Conservation (phyloP, 306 rosid genomes). For the Sechiopsis laciniata region DNA sequence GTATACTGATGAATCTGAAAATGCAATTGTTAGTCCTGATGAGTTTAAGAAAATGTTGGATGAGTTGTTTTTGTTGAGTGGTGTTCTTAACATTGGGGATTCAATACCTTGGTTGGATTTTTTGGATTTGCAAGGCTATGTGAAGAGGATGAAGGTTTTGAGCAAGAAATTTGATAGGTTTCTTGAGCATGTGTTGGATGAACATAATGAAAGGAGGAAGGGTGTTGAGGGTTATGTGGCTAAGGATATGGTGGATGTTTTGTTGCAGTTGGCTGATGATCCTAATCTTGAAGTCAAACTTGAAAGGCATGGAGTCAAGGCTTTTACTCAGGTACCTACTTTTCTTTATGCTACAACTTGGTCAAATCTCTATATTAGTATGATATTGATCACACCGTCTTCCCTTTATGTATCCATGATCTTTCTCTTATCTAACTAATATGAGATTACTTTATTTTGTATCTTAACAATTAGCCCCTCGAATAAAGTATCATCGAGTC, state of each 20-base stretch:
- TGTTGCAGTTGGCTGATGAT: constrained; percentile 31
- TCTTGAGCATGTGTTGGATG: constrained; percentile 78
- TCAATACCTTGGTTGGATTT: constrained; percentile 72
- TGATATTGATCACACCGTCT: too few relatives aligned
- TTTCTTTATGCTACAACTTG: too few relatives aligned
- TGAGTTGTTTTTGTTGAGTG: constrained; percentile 68
- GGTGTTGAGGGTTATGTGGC: constrained; percentile 40
- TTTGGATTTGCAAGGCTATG: constrained; percentile 74
- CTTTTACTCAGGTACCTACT: constrained; percentile 26
- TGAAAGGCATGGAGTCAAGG: not conserved
- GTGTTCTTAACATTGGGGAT: constrained; percentile 72
- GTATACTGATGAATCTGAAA: constrained; percentile 36
- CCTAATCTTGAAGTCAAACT: too few relatives aligned
- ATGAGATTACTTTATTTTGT: too few relatives aligned
- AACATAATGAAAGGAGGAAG: constrained; percentile 49
- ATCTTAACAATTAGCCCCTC: too few relatives aligned
- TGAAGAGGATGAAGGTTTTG: constrained; percentile 74
- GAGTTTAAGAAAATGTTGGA: constrained; percentile 81
- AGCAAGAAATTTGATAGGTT: constrained; percentile 66
- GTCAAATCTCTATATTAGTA: too few relatives aligned
- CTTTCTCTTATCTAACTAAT: too few relatives aligned
- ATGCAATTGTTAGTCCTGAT: constrained; percentile 41
- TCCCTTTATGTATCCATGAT: too few relatives aligned
- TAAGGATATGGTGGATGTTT: constrained; percentile 74
- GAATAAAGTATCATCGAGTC: too few relatives aligned